Evolutionary conservation across 257 asterid genomes (phyloP), one percentile per base, ranked within the genome.

Genomic region (Nicotiana undulata): DNA sequence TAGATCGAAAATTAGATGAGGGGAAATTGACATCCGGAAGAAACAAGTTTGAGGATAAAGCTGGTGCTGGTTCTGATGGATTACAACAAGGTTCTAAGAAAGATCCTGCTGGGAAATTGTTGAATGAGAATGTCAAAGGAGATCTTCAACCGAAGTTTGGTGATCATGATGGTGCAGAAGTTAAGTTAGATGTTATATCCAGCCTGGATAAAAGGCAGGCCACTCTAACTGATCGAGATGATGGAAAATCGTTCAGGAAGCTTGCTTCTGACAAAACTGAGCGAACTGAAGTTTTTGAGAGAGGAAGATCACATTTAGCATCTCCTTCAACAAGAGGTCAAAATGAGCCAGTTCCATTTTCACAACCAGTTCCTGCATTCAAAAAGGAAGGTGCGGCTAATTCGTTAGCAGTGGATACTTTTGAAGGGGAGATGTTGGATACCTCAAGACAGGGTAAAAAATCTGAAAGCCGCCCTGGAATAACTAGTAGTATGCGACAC

Each of bases 251-350:
- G 52, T 85, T 90, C 32, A 90, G 88, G 84, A 91, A 88, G 77
- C 52, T 68, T 77, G 28, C 22, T n/a, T 75, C 91, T 61, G 90
- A 82, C 68, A 74, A 56, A 88, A 81, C 83, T 65, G 86, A 85
- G 75, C 86, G 72, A 75, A 75, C 70, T 59, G 97, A 89, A 84
- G 86, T 79, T 32, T 63, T 87, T 79, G 92, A 88, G 72, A 90
- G 82, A 79, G 93, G 85, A 80, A 96, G 88, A 79, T 83, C 94
- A 55, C 91, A 89, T 86, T 88, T 91, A 32, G 89, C 92, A 85
- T 98, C 97, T 84, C 97, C 98, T 40, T 86, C 89, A 75, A 88
- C 88, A 76, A 90, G 91, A 88, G 85, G 79, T 80, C 93, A 91
- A 82, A 82, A 81, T 70, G 98, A 94, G 67, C 80, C 88, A 84